Evolutionary conservation across 495 filamentous ascomycete genomes (phyloP).

Genomic region (Jackrogersella multiformis): DNA sequence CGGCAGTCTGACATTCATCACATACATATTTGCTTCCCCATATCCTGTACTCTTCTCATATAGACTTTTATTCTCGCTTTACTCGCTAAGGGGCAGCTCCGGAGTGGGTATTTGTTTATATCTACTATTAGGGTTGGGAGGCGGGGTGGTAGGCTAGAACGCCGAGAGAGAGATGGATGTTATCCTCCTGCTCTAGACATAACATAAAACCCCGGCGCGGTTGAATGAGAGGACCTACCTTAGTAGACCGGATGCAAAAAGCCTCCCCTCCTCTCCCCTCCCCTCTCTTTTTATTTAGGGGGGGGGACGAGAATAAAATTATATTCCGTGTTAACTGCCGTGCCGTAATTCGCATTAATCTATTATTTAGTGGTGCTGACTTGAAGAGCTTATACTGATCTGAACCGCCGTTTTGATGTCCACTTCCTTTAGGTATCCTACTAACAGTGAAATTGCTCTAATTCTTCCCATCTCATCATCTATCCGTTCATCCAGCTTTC

Average conservation of each 20-base stretch:
- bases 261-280: neutral
- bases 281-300: neutral
- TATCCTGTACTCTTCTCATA: slow-evolving; percentile 31
- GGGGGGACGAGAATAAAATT: neutral
- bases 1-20: slow-evolving; percentile 27
- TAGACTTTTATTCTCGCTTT: slow-evolving; percentile 28
- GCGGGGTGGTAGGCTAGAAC: too few species aligned
- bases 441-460: neutral
- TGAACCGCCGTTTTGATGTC: neutral
- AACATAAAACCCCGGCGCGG: neutral
- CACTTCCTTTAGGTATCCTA: neutral
- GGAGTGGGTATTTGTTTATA: slow-evolving; percentile 2
- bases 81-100: slow-evolving; percentile 11
- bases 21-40: slow-evolving; percentile 34
- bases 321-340: neutral
- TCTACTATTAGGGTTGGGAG: slow-evolving; percentile 1
- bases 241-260: neutral
- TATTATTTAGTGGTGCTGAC: neutral
- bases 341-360: neutral
- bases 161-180: neutral
- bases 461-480: neutral
- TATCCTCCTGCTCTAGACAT: neutral
- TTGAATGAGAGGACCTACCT: neutral
- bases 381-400: neutral
- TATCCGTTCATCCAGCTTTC: neutral